Base-by-base conservation (phyloP, 2,329 filamentous ascomycete species). In the Plectosphaerella cucumerina region DNA sequence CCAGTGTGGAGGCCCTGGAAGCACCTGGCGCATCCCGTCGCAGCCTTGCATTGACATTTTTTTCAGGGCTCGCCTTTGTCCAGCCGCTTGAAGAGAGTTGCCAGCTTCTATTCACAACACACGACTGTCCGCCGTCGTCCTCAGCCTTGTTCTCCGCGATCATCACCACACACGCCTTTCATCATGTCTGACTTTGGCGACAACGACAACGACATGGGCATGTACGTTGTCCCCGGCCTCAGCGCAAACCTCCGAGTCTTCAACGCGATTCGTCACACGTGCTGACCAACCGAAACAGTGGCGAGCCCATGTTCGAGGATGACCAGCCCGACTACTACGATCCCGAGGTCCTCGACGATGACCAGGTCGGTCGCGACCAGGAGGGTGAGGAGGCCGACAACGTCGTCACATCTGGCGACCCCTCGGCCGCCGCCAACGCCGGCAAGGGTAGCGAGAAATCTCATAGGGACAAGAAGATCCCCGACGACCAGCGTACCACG, bases 401-500 rank as follows among this genome's bases (percentile, higher is more conserved):
- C 56, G 73, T 86, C 10, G 72, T 86, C 53, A 66, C 80, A 46
- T 80, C 82, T 15, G 83, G 82, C 59, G 84, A 87, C 62, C 78
- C 82, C 17, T 77, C 80, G 31, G 83, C 83, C 21, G 71, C 75
- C 1, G 82, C 82, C 33, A 80, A 78, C 64, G 72, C 72, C 51
- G 68, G 72, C 52, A 81, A 78, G 65, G 71, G 71, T 50, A 74
- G 69, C 60, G 77, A 81, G 49, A 81, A 80, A 65, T 75, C 76
- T 46, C 73, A 78, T 63, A 85, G 84, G 65, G 82, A 92, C 72
- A 97, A 95, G 81, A 95, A 90, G 74, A 93, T 99, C 47, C 82
- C 91, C 51, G 89, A 90, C 59, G 89, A 92, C 59, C 83, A 96
- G 72, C 85, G 94, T 62, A 88, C 84, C 21, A 99, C 94, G 9